phyloP scores from a whole-genome alignment of 306 rosid genomes.

The Casuarina cunninghamiana region DNA sequence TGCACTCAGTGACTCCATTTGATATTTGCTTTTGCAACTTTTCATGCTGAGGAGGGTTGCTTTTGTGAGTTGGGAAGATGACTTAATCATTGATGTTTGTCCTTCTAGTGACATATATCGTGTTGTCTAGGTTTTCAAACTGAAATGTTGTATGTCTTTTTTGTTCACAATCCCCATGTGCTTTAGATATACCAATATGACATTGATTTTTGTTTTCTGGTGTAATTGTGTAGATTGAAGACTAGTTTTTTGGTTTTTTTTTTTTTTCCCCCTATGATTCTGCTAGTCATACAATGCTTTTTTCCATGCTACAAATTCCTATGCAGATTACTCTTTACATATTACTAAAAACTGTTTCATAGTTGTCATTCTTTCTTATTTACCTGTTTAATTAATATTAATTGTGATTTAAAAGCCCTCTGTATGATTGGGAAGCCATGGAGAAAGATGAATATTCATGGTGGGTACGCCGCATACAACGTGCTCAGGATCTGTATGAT shows the following conservation, averaged over 20 bases:
- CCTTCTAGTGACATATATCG: background rate
- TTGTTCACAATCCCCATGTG: background rate
- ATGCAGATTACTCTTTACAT: background rate
- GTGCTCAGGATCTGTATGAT: slow-evolving; percentile 81
- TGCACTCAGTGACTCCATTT: background rate
- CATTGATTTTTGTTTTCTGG: background rate
- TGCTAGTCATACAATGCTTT: background rate
- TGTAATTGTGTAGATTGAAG: background rate
- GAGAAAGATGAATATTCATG: slow-evolving; percentile 90
- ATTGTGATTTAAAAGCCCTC: slow-evolving; percentile 63
- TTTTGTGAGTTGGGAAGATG: no score
- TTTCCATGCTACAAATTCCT: background rate
- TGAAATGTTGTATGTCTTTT: background rate
- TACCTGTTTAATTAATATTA: slow-evolving; percentile 27
- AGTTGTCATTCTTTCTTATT: slow-evolving; percentile 11
- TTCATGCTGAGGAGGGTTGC: no score
- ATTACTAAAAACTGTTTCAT: background rate
- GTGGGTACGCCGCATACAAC: slow-evolving; percentile 84
- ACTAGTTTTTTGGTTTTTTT: background rate
- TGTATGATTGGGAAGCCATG: slow-evolving; percentile 96
- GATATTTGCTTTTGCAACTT: background rate
- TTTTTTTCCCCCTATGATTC: background rate
- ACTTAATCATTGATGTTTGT: background rate
- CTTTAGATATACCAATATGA: background rate
- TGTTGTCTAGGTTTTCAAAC: background rate